Evolutionary conservation across 495 filamentous ascomycete genomes (phyloP).

Genomic region (Penicillium atrosanguineum): DNA sequence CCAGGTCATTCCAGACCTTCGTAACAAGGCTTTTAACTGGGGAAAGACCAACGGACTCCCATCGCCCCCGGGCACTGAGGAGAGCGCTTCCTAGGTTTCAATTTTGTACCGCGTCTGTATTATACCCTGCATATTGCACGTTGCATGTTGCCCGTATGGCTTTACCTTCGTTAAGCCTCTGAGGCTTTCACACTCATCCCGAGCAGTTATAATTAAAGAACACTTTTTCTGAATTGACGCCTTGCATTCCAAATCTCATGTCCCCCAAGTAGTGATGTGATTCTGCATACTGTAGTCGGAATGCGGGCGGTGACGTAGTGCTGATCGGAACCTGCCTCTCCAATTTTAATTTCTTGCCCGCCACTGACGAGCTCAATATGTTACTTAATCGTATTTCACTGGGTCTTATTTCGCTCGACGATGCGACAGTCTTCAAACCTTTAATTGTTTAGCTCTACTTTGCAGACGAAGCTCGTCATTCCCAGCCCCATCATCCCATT

Average conservation of each 20-base stretch:
- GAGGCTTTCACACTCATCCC: constrained; percentile 4
- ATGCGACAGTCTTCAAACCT: not conserved
- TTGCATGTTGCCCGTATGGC: not conserved
- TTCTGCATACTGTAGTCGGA: not conserved
- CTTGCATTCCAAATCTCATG: not conserved
- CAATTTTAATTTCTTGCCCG: constrained; percentile 6
- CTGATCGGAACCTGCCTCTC: constrained; percentile 6
- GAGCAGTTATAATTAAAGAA: not conserved
- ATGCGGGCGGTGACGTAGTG: constrained; percentile 23
- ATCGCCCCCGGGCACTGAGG: not conserved
- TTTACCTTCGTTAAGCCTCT: not conserved
- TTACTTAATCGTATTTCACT: not conserved
- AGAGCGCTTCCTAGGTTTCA: not conserved
- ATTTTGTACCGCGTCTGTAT: constrained; percentile 11
- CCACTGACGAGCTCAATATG: not conserved
- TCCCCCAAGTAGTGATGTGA: not conserved
- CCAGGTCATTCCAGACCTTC: constrained; percentile 43
- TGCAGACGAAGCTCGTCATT: not conserved
- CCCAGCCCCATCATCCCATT: not conserved
- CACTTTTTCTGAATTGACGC: not conserved
- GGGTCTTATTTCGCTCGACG: not conserved
- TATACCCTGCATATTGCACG: constrained; percentile 22
- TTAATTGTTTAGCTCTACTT: not conserved
- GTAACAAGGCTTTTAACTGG: constrained; percentile 45
- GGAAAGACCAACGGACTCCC: constrained; percentile 43